Evolutionary conservation across 73 alveolate species (phyloP).

Genomic region (Tetrahymena thermophila): DNA sequence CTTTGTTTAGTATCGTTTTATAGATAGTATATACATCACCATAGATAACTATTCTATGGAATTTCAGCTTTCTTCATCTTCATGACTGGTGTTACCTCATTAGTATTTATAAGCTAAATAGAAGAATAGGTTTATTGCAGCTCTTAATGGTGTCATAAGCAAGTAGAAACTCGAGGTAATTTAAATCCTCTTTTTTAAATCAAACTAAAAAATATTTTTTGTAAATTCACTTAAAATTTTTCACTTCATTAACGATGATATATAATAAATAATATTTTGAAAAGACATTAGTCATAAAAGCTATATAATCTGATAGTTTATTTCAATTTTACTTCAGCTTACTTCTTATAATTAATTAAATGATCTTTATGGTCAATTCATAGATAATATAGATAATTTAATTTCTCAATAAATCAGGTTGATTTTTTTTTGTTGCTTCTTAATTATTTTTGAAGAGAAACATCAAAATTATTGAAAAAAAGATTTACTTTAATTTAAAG

Average conservation of each 20-base stretch:
- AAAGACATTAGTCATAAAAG: no score
- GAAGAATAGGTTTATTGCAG: background rate
- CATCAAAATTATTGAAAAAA: no score
- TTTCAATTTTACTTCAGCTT: background rate
- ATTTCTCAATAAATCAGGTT: background rate
- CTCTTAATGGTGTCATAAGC: background rate
- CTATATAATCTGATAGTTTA: no score
- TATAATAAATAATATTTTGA: no score
- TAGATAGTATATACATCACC: background rate
- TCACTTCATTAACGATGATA: no score
- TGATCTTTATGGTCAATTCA: no score
- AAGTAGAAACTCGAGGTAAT: background rate
- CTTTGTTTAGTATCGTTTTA: background rate
- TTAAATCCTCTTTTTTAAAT: background rate
- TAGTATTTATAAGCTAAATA: background rate
- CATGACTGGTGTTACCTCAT: background rate
- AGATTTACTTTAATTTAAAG: no score
- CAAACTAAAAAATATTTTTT: no score
- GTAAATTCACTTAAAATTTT: no score
- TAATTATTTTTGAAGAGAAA: no score
- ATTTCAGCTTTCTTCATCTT: background rate
- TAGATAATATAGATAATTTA: no score
- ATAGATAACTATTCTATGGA: background rate
- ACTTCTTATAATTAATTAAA: background rate
- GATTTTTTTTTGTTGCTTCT: no score